A percentile compares a stretch with the other conserved stretches of the same genome.
Conservation (phyloP, 2,329 filamentous ascomycete genomes). For the Neonectria faginata region DNA sequence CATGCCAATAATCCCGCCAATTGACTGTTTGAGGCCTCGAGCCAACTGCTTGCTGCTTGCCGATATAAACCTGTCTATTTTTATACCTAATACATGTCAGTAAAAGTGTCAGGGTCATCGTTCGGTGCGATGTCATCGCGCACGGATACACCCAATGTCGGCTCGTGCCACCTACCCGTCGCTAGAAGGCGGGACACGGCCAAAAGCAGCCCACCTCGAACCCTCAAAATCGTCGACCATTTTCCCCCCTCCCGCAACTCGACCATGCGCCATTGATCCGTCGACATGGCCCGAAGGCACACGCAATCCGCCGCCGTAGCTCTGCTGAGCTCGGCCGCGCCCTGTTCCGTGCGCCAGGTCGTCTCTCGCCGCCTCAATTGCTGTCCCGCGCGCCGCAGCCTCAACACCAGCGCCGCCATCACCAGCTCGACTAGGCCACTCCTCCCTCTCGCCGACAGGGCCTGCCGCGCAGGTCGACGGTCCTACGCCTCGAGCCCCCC, state of each 20-base stretch:
- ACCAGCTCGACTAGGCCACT: slow-evolving; percentile 2
- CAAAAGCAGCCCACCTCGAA: slow-evolving; percentile 15
- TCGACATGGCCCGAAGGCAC: slow-evolving; percentile 45
- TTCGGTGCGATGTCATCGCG: not conserved
- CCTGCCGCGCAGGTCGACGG: slow-evolving; percentile 21
- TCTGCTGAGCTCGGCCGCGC: slow-evolving; percentile 42
- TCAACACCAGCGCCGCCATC: slow-evolving; percentile 24
- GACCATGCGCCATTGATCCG: slow-evolving; percentile 48
- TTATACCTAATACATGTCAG: not conserved
- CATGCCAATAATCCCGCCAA: too few relatives aligned
- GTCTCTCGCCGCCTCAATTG: slow-evolving; percentile 34
- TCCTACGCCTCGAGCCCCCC: slow-evolving; percentile 35
- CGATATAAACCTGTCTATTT: too few relatives aligned
- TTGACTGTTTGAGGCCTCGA: not conserved
- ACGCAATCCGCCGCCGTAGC: slow-evolving; percentile 44
- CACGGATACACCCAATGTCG: not conserved
- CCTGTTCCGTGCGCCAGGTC: slow-evolving; percentile 22
- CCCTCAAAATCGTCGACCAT: not conserved
- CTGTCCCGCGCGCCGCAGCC: slow-evolving; percentile 18
- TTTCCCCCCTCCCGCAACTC: slow-evolving; percentile 6
- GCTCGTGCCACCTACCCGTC: not conserved
- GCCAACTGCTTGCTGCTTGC: too few relatives aligned
- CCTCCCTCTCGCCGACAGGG: slow-evolving; percentile 19
- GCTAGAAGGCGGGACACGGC: not conserved
- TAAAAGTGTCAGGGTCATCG: not conserved